A percentile compares a stretch with the other conserved stretches of the same genome.
These are phyloP conservation scores for Acacia pycnantha DNA, from an alignment of 331 rosid genomes.

Conservation along the genomic window DNA sequence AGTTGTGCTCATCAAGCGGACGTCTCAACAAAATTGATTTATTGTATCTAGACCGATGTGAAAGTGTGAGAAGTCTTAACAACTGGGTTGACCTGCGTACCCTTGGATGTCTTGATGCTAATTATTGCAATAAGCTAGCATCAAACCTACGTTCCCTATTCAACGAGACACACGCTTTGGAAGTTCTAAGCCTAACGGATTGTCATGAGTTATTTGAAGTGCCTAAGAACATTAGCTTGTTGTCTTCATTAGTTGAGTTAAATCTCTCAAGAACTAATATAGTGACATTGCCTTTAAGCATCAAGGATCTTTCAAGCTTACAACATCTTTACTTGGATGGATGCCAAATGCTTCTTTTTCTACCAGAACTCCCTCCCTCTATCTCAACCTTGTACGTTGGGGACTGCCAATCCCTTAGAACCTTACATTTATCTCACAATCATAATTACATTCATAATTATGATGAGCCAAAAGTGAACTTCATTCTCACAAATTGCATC, in stretches of 20 bases:
- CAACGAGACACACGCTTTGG: not conserved
- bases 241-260: not conserved
- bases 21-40: not conserved
- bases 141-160: not conserved
- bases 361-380: not conserved
- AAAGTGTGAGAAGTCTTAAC: not conserved
- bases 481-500: not conserved
- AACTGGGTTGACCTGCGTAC: too few relatives aligned
- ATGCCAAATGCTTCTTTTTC: not conserved
- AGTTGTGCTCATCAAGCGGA: not conserved
- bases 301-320: not conserved
- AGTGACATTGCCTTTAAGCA: not conserved
- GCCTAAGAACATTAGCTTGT: not conserved
- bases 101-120: too few relatives aligned
- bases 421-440: not conserved
- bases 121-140: not conserved
- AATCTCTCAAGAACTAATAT: not conserved
- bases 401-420: not conserved
- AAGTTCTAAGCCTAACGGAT: fast-evolving
- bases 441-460: too few relatives aligned
- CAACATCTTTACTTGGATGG: not conserved
- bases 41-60: not conserved
- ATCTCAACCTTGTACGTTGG: fast-evolving
- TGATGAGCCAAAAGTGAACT: too few relatives aligned
- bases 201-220: not conserved